These are phyloP conservation scores for Fusarium torreyae DNA, from an alignment of 2,329 filamentous ascomycete species.

Conservation along the genomic window DNA sequence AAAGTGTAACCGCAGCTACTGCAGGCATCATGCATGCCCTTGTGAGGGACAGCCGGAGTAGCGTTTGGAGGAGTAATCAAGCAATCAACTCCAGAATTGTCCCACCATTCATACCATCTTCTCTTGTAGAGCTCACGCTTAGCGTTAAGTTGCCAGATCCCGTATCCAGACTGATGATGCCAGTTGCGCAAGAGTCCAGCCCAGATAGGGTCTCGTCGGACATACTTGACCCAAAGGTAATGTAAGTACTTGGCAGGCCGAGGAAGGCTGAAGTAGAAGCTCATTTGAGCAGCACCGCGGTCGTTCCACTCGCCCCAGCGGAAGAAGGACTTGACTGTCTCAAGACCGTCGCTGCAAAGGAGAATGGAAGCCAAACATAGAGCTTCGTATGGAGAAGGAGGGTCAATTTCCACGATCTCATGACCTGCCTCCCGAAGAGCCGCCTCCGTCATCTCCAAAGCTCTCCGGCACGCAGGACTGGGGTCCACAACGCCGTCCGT, in stretches of 20 bases:
- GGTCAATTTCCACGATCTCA: conserved; percentile 74
- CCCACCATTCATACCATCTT: conserved; percentile 90
- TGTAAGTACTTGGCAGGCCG: conserved; percentile 85
- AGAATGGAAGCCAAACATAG: conserved; percentile 84
- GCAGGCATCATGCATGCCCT: conserved; percentile 87
- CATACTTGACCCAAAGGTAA: conserved; percentile 90
- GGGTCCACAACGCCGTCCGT: conserved; percentile 89
- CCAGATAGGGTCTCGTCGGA: conserved; percentile 83
- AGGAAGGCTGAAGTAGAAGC: conserved; percentile 80
- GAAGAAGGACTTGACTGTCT: conserved; percentile 84
- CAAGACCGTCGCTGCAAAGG: conserved; percentile 87
- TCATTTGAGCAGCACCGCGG: conserved; percentile 81
- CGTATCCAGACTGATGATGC: conserved; percentile 79
- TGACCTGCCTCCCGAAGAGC: conserved; percentile 82
- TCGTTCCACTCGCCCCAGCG: conserved; percentile 85
- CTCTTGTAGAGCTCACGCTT: conserved; percentile 83
- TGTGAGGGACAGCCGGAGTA: conserved; percentile 88
- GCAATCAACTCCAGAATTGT: conserved; percentile 79
- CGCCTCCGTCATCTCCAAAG: conserved; percentile 77
- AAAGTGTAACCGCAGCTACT: conserved; percentile 95
- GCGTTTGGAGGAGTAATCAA: conserved; percentile 90
- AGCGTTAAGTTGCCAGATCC: conserved; percentile 87
- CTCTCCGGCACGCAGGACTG: conserved; percentile 85
- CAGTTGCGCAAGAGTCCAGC: conserved; percentile 82
- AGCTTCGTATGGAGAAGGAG: conserved; percentile 81